A percentile compares a stretch with the other conserved stretches of the same genome.
Conservation (phyloP, 768 basidiomycete species). For the Leucogyrophana mollusca region DNA sequence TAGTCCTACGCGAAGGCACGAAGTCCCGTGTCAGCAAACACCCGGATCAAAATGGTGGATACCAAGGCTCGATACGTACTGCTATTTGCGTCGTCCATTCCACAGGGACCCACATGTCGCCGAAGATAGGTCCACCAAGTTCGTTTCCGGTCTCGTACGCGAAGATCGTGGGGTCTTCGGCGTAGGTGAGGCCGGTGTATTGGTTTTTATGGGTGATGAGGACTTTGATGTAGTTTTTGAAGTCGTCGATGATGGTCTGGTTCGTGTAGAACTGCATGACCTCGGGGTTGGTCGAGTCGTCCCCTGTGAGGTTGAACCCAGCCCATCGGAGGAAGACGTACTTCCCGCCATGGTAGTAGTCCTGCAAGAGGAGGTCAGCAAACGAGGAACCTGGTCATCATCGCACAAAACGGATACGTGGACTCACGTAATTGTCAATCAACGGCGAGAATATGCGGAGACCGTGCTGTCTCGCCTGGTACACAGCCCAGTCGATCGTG, state of each 20-base stretch:
- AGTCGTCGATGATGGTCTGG: slow-evolving; percentile 41
- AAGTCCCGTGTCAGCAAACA: neutral
- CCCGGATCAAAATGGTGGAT: neutral
- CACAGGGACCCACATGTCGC: slow-evolving; percentile 7
- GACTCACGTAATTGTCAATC: slow-evolving; percentile 18
- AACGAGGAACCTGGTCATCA: neutral
- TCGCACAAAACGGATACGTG: neutral
- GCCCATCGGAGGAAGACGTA: slow-evolving; percentile 27
- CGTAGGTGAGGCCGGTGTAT: slow-evolving; percentile 11
- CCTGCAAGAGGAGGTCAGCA: slow-evolving; percentile 5
- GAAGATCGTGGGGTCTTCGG: slow-evolving; percentile 9
- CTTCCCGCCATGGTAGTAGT: slow-evolving; percentile 28
- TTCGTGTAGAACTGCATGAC: slow-evolving; percentile 45
- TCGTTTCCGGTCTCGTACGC: slow-evolving; percentile 9
- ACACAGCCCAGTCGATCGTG: slow-evolving; percentile 28
- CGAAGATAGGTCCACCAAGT: slow-evolving; percentile 5
- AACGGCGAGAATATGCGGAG: slow-evolving; percentile 15
- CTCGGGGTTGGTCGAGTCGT: slow-evolving; percentile 20
- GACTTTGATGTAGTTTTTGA: slow-evolving; percentile 44
- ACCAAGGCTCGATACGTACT: slow-evolving; percentile 1
- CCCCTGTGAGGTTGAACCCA: slow-evolving; percentile 17
- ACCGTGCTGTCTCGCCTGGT: slow-evolving; percentile 8
- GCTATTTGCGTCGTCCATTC: slow-evolving; percentile 17
- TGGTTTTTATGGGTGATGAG: slow-evolving; percentile 21
- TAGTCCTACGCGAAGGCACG: slow-evolving; percentile 8